Conservation (phyloP, 495 filamentous ascomycete species). For the Rostrohypoxylon terebratum region DNA sequence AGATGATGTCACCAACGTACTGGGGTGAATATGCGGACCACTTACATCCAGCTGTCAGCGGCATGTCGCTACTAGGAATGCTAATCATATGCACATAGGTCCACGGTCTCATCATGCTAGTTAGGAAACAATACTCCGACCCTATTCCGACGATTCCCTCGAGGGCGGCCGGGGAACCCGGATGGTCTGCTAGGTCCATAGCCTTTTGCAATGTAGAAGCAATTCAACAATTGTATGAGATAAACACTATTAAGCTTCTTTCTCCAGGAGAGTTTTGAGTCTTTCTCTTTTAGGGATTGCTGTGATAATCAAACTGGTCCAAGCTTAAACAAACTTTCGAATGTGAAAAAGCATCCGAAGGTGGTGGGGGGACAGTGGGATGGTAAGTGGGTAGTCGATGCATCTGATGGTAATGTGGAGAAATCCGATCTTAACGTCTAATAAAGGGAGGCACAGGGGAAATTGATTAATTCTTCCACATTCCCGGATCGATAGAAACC, state of each 20-base stretch:
- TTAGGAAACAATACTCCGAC: neutral
- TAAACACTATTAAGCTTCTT: neutral
- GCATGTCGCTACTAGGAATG: conserved; percentile 15
- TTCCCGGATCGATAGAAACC: neutral
- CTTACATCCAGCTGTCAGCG: conserved; percentile 19
- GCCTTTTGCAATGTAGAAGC: neutral
- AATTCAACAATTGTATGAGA: neutral
- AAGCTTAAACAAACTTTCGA: neutral
- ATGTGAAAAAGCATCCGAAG: neutral
- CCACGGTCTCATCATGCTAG: neutral
- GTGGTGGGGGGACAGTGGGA: neutral
- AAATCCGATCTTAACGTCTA: neutral
- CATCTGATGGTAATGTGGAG: neutral
- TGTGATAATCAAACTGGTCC: neutral
- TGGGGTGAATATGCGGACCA: conserved; percentile 24
- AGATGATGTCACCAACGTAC: conserved; percentile 26
- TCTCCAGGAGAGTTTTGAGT: neutral
- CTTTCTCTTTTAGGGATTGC: neutral
- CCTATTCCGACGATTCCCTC: neutral
- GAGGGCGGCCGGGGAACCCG: conserved; percentile 4
- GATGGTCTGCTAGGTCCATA: neutral
- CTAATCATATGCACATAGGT: conserved; percentile 18
- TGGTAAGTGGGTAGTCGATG: neutral
- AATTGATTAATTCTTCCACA: neutral
- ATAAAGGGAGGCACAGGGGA: neutral